Conservation (phyloP, 768 basidiomycete species). For the Boletellus sp. region DNA sequence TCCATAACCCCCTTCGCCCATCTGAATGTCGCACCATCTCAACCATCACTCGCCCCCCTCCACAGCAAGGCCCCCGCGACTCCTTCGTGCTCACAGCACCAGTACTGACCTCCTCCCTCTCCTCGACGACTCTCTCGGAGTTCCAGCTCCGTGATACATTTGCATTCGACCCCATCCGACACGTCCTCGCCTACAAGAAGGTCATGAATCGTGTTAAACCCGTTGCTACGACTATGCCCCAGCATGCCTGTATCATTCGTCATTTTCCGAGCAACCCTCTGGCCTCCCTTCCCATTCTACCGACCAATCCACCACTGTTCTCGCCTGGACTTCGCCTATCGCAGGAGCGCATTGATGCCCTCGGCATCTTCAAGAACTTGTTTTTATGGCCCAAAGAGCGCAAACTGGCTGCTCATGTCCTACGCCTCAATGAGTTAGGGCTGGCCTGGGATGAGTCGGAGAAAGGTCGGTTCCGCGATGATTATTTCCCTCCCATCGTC, state of each 20-base stretch:
- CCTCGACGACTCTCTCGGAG: neutral
- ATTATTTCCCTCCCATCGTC: constrained; percentile 33
- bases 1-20: constrained; percentile 1
- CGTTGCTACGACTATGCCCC: constrained; percentile 25
- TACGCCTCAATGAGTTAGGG: constrained; percentile 28
- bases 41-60: neutral
- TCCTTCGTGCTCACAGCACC: neutral
- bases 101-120: neutral
- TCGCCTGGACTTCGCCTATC: neutral
- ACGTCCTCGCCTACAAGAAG: constrained; percentile 30
- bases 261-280: constrained; percentile 36
- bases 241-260: constrained; percentile 30
- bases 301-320: neutral
- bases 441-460: constrained; percentile 41
- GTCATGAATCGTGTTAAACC: constrained; percentile 32
- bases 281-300: constrained; percentile 13
- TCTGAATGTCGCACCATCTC: neutral
- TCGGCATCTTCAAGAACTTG: neutral
- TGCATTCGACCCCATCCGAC: neutral
- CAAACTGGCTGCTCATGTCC: constrained; percentile 14
- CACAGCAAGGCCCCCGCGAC: neutral
- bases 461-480: constrained; percentile 30
- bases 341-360: neutral
- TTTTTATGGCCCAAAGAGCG: constrained; percentile 6
- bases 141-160: neutral